Evolutionary conservation across 768 basidiomycete species (phyloP), one percentile per base, ranked within the genome.

Genomic region (Rhodotorula sphaerocarpa): DNA sequence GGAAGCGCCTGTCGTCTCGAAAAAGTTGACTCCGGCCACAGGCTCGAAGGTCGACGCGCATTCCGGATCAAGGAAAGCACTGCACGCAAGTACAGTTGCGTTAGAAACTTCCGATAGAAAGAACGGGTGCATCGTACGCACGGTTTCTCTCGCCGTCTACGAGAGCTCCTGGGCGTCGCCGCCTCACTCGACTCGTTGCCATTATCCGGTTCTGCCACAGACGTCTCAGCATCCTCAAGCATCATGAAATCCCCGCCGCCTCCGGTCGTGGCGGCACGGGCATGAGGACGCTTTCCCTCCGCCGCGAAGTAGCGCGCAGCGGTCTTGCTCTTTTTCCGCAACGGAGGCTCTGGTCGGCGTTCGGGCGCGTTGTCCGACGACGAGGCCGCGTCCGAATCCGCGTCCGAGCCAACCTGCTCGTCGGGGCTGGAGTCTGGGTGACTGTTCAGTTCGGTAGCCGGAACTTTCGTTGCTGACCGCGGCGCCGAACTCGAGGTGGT

Each of bases 1-100:
- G 64, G 66, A 82, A 82, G 11, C 78, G 63, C 16, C 36, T 39
- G 59, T 83, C 85, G 61, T 77, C 72, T 39, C 78, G 31, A 55
- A 54, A 1, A 60, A 50, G 23, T 51, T 61, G 10, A 45, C 50
- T 2, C 31, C 48, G 0, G 44, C 39, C 10, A 55, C 39, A 7
- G 50, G 42, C 5, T 52, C 31, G 39, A 69, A 65, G 20, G 59
- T 41, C 3, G 59, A 67, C 14, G 41, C 27, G 51, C 63, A 68
- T 14, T 30, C n/a, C 2, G 60, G 63, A 34, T 65, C 63, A 44
- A 63, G 20, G 54, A 70, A 70, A 9, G 58, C 55, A 18, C 57
- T 64, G 55, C n/a, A 27, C 14, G 27, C 6, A 25, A 7, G n/a
- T n/a, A 5, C 15, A 20, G n/a, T 5, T 1, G 20, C 7, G 27